These are phyloP conservation scores for Heterococcus sp. DNA, from an alignment of 108 stramenopile species.

Conservation along the genomic window DNA sequence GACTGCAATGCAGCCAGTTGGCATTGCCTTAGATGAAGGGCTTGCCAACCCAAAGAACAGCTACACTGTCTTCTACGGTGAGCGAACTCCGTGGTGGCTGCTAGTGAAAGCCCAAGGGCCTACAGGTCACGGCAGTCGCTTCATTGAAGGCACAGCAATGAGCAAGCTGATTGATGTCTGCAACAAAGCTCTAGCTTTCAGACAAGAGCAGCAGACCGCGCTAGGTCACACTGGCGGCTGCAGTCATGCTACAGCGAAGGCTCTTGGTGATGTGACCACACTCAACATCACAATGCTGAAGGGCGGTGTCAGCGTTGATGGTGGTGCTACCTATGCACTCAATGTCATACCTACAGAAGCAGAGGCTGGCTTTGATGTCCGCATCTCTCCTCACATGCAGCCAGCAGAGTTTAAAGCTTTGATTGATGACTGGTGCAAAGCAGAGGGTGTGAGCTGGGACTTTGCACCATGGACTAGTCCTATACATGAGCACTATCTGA, in stretches of 20 bases:
- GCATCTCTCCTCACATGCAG: neutral
- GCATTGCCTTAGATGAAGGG: constrained; percentile 53
- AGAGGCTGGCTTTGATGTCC: neutral
- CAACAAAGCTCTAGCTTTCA: constrained; percentile 77
- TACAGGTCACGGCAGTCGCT: too few relatives aligned
- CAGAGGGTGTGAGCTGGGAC: too few relatives aligned
- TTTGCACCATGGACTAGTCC: too few relatives aligned
- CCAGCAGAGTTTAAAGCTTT: neutral
- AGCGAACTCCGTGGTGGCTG: constrained; percentile 82
- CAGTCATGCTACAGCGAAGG: constrained; percentile 63
- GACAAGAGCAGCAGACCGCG: constrained; percentile 77
- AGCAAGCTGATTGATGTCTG: constrained; percentile 76
- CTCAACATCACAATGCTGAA: constrained; percentile 87
- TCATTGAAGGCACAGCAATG: constrained; percentile 84
- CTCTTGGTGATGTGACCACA: constrained; percentile 88
- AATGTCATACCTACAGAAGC: constrained; percentile 69
- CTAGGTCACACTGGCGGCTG: constrained; percentile 66
- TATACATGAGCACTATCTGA: too few relatives aligned
- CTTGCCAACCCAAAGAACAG: constrained; percentile 61
- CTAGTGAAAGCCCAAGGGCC: constrained; percentile 78
- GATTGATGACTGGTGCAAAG: neutral
- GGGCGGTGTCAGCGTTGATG: constrained; percentile 71
- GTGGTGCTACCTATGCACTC: constrained; percentile 1
- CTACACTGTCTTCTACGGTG: constrained; percentile 92
- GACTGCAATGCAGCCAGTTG: constrained; percentile 41